Base-by-base conservation (phyloP, 306 rosid species). In the Betula pendula region DNA sequence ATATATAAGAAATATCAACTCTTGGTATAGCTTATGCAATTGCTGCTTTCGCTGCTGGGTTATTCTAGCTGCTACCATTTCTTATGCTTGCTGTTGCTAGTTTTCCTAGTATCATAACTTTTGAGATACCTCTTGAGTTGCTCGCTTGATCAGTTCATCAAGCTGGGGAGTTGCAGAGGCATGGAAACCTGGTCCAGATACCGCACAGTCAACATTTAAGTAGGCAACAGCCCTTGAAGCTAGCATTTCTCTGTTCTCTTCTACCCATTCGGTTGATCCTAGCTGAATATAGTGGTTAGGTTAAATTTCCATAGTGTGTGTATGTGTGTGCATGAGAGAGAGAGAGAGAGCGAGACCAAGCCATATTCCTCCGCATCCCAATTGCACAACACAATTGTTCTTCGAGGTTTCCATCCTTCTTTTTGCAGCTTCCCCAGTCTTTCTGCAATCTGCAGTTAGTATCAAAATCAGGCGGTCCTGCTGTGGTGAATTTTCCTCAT, bases 331-430 rank as follows among this genome's bases (percentile, higher is more conserved):
- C 33, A 60, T 20, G 19, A 63, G 29, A 68, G 24, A 52, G 73
- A 71, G 73, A 62, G 71, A 76, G 83, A 49, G 71, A 76, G 80
- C 74, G 31, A 65, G 66, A 91, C 94, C 84, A 89, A 83, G 82
- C 87, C 97, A 68, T 89, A 88, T 84, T 91, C 94, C 84, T 91
- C 94, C 59, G 94, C 97, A 76, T 91, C 94, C 97, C 97, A 92
- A 72, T 87, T 89, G 82, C 94, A 88, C 71, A 92, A 84, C 16
- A 86, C 77, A 60, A 91, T 85, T 49, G 97, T 92, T 76, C 94
- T 84, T 74, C 93, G 84, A 43, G 97, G 97, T 70, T 74, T 92
- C 91, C 97, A 92, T 8, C 94, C 91, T 74, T 11, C 87, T 72
- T 84, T 63, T 76, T 81, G 91, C 83, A 92, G 83, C 87, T 88